Base-by-base conservation (phyloP, 306 rosid species). In the Quercus agrifolia region DNA sequence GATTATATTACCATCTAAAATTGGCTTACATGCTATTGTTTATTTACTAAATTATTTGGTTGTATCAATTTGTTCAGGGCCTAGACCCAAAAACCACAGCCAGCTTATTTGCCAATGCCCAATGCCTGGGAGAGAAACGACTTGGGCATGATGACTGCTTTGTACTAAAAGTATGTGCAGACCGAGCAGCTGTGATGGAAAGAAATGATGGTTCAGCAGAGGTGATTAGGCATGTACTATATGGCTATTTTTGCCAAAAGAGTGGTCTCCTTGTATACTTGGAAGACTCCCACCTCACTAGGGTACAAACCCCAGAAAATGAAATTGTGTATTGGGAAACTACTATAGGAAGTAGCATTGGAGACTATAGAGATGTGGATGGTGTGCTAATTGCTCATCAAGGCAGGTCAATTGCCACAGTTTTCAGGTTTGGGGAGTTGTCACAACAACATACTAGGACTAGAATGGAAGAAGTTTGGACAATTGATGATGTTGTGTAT, bases 21-120 rank as follows among this genome's bases (percentile, higher is more conserved):
- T 49, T 49, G 0, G 54, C 54, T 49, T 0, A 12, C 14, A 49
- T 49, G 17, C 21, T 51, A 52, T 20, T 14, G 4, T 7, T 23
- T 49, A 61, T 33, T 0, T 46, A 56, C 18, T 68, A 1, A 31
- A 23, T 59, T 2, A 9, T 59, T 57, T 71, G 57, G 15, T 13
- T 12, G 4, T 19, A 64, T 49, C 1, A 72, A 17, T 6, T 3
- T 63, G n/a, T 23, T 25, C 78, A 92, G 99, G 99, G 98, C 31
- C 88, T 95, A 78, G 99, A 95, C 64, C 99, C 99, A 4, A 93
- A 90, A 87, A 88, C 81, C 84, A 93, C 99, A 21, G 98, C 98
- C 17, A 89, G 97, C 74, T 76, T 95, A 81, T 93, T 95, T 74
- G 81, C 87, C n/a, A 88, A 95, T n/a, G 99, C 98, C 17, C 98